Conservation (phyloP, 495 filamentous ascomycete genomes). For the Opeltia flavorubescens region DNA sequence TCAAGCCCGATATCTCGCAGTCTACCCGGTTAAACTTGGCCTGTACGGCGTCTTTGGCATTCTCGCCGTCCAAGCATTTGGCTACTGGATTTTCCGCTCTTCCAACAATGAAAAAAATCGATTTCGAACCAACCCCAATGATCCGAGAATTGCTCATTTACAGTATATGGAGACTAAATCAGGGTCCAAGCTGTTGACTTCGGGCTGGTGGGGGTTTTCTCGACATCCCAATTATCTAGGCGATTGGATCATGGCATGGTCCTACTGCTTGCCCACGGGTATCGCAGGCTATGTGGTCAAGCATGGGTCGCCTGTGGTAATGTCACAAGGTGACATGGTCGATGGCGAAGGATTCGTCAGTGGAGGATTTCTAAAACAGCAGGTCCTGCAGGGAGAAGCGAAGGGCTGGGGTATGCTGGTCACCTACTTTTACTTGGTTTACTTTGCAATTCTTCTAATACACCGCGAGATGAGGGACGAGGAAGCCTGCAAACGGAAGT, state of each 20-base stretch:
- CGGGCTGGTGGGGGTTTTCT: constrained; percentile 89
- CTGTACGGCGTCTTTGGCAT: constrained; percentile 44
- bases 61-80: constrained; percentile 46
- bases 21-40: constrained; percentile 68
- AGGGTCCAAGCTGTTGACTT: constrained; percentile 66
- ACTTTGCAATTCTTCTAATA: constrained; percentile 79
- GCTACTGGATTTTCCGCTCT: constrained; percentile 81
- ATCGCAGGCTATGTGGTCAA: constrained; percentile 62
- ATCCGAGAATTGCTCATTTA: constrained; percentile 66
- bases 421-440: constrained; percentile 91
- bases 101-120: constrained; percentile 89
- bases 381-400: constrained; percentile 56
- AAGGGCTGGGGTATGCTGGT: constrained; percentile 72
- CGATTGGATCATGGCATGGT: constrained; percentile 90
- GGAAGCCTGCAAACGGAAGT: constrained; percentile 82
- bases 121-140: constrained; percentile 78
- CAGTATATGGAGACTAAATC: constrained; percentile 76
- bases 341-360: constrained; percentile 34
- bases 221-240: constrained; percentile 97
- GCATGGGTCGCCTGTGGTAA: constrained; percentile 14
- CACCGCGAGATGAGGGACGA: constrained; percentile 90
- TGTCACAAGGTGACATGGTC: constrained; percentile 16
- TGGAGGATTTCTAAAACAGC: constrained; percentile 34
- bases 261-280: constrained; percentile 81
- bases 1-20: constrained; percentile 76